Conservation (phyloP, 2,329 filamentous ascomycete genomes). For the Ustulina deusta region DNA sequence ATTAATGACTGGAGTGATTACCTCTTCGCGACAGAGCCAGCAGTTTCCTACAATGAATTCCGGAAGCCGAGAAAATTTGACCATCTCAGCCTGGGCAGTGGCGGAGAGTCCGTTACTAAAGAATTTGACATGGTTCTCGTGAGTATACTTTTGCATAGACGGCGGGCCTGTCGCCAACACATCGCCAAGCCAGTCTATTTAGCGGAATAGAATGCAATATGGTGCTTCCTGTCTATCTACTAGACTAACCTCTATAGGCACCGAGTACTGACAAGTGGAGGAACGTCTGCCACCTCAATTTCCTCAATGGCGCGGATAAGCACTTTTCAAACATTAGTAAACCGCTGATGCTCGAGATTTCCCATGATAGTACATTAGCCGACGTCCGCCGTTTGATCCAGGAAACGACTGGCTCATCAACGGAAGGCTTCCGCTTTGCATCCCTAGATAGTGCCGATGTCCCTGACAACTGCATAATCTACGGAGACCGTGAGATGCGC, state of each 20-base stretch:
- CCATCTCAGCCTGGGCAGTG: constrained; percentile 3
- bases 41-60: constrained; percentile 1
- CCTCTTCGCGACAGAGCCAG: constrained; percentile 12
- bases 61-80: background rate
- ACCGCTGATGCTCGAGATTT: constrained; percentile 16
- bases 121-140: constrained; percentile 4
- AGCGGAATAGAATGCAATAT: background rate
- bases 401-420: constrained; percentile 7
- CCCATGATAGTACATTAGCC: constrained; percentile 5
- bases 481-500: background rate
- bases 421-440: background rate
- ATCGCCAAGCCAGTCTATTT: background rate
- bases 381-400: constrained; percentile 9
- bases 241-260: constrained; percentile 14
- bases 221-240: background rate
- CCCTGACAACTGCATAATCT: constrained; percentile 6
- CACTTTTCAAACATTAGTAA: constrained; percentile 12
- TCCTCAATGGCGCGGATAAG: constrained; percentile 13
- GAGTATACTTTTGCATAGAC: no score
- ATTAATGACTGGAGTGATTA: constrained; percentile 6
- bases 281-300: constrained; percentile 18
- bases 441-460: background rate
- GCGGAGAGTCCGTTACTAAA: background rate
- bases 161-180: no score
- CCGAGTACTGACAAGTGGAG: constrained; percentile 9